Evolutionary conservation across 257 asterid species (phyloP).

Genomic region (Pogostemon cablin): DNA sequence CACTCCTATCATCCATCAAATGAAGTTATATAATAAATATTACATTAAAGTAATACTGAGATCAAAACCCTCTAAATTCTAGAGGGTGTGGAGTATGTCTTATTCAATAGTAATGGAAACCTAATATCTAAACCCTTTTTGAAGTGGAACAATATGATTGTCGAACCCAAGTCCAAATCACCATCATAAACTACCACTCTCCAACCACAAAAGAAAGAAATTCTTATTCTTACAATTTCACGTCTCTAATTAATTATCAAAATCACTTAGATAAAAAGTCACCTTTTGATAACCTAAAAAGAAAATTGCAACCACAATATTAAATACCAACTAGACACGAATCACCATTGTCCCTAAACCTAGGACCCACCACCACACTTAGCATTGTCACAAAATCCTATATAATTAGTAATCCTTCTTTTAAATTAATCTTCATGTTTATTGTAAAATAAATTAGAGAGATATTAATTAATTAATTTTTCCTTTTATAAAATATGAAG

Average conservation of each 20-base stretch:
- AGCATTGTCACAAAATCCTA: background rate
- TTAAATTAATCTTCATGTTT: too few relatives aligned
- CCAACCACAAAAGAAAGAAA: background rate
- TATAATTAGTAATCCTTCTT: background rate
- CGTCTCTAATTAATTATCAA: background rate
- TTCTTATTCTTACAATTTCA: constrained; percentile 16
- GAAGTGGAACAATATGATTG: background rate
- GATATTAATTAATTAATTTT: too few relatives aligned
- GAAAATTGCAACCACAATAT: constrained; percentile 13
- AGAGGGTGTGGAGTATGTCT: too few relatives aligned
- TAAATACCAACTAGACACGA: constrained; percentile 3
- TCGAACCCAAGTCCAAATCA: background rate
- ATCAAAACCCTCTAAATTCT: too few relatives aligned
- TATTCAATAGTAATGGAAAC: too few relatives aligned
- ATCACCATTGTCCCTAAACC: background rate
- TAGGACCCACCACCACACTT: constrained; percentile 2
- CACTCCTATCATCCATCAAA: too few relatives aligned
- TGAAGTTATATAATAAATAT: too few relatives aligned
- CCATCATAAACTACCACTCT: too few relatives aligned
- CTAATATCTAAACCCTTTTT: too few relatives aligned
- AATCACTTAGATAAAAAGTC: constrained; percentile 23
- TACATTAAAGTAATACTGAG: too few relatives aligned
- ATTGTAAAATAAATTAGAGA: too few relatives aligned
- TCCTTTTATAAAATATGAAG: too few relatives aligned
- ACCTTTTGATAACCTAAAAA: background rate